Conservation (phyloP, 2,329 filamentous ascomycete genomes). For the Ophiosphaerella herpotricha region DNA sequence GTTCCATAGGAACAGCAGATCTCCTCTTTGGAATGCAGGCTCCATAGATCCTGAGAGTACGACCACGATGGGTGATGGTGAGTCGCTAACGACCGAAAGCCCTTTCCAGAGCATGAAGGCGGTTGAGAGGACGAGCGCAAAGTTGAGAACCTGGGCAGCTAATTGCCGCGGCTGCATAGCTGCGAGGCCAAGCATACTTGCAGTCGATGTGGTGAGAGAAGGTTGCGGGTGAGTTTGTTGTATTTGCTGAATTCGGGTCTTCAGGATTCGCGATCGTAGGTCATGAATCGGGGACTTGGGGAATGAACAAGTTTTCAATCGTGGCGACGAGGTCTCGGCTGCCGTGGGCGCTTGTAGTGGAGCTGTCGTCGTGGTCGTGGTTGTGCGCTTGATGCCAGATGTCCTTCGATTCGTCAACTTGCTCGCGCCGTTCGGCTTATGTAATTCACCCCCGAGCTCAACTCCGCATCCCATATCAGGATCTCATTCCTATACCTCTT, state of each 20-base stretch:
- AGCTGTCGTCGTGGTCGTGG: constrained; percentile 17
- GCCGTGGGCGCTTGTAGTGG: constrained; percentile 9
- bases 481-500: no score
- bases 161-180: constrained; percentile 76
- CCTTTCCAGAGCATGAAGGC: constrained; percentile 95
- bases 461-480: constrained; percentile 7
- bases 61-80: constrained; percentile 72
- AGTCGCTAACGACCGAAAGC: constrained; percentile 75
- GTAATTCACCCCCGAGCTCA: constrained; percentile 18
- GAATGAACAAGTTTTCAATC: no score
- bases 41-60: constrained; percentile 87
- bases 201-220: constrained; percentile 8
- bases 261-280: background rate
- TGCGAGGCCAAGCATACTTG: constrained; percentile 55
- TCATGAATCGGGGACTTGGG: no score
- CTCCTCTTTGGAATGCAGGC: constrained; percentile 78
- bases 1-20: constrained; percentile 79
- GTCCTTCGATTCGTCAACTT: constrained; percentile 27
- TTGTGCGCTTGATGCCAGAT: constrained; percentile 38
- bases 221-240: background rate
- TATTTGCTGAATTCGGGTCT: no score
- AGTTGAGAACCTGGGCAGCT: constrained; percentile 83
- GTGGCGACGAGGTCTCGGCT: background rate
- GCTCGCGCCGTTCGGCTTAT: constrained; percentile 20
- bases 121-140: constrained; percentile 85